Percentiles rank a stretch among this genome's conserved stretches.
These are phyloP conservation scores for Exserohilum rostratum DNA, from an alignment of 2,329 filamentous ascomycete genomes.

Conservation along the genomic window DNA sequence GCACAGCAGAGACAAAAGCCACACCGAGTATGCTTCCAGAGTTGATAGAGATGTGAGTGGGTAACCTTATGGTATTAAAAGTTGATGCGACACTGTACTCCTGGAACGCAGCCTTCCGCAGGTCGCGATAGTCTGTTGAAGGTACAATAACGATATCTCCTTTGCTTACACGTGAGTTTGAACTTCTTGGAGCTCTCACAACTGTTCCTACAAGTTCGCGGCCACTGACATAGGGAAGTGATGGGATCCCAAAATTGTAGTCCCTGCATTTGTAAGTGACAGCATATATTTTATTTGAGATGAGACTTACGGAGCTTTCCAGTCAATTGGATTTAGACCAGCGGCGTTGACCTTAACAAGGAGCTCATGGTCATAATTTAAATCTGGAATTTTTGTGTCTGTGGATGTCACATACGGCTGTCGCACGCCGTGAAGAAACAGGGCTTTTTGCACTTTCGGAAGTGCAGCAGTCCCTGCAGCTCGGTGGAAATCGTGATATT, in stretches of 20 bases:
- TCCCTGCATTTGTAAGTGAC: no score
- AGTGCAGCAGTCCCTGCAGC: no score
- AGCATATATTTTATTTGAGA: no score
- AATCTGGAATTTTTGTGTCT: constrained; percentile 55
- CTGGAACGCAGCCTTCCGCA: constrained; percentile 74
- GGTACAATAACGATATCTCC: constrained; percentile 61
- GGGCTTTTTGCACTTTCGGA: constrained; percentile 58
- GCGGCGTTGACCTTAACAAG: constrained; percentile 68
- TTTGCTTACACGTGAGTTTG: constrained; percentile 56
- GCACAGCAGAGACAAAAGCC: constrained; percentile 71
- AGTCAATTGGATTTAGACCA: constrained; percentile 78
- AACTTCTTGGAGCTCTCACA: constrained; percentile 52
- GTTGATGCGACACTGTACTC: constrained; percentile 69
- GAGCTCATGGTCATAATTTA: constrained; percentile 59
- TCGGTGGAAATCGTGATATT: no score
- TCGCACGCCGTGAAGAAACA: constrained; percentile 58
- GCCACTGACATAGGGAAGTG: constrained; percentile 71
- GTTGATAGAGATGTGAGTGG: constrained; percentile 58
- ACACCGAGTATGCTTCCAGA: constrained; percentile 70
- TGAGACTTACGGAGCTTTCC: constrained; percentile 69
- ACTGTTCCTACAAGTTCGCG: constrained; percentile 72
- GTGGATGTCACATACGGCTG: constrained; percentile 57
- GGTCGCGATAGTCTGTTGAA: constrained; percentile 75
- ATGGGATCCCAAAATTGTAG: constrained; percentile 72
- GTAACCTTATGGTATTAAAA: constrained; percentile 69